Conservation (phyloP, 2,329 filamentous ascomycete species). For the Aspergillus bombycis region DNA sequence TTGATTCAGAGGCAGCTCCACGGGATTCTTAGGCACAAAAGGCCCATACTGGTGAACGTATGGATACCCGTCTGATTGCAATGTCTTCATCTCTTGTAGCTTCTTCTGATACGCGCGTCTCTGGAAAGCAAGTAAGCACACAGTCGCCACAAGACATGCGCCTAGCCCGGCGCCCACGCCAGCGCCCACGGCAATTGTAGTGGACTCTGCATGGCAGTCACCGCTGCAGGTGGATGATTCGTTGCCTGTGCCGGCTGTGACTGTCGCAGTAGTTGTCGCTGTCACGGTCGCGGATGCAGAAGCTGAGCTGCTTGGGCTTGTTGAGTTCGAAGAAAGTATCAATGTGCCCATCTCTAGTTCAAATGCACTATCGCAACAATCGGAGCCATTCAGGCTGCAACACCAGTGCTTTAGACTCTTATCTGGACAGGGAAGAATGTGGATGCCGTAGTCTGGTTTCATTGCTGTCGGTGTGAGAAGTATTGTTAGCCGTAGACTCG, state of each 20-base stretch:
- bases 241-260: background rate
- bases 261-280: background rate
- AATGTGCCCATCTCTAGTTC: constrained; percentile 9
- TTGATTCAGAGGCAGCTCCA: background rate
- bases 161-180: constrained; percentile 7
- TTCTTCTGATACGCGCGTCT: constrained; percentile 6
- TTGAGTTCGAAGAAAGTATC: background rate
- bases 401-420: constrained; percentile 10
- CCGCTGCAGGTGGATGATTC: background rate
- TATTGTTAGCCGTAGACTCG: too few species aligned
- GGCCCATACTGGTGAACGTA: background rate
- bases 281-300: background rate
- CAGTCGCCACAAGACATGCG: constrained; percentile 2
- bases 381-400: constrained; percentile 6
- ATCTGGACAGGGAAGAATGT: constrained; percentile 6
- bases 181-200: background rate
- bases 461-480: background rate
- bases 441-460: constrained; percentile 2
- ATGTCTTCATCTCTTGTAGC: background rate
- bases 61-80: background rate
- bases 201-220: background rate
- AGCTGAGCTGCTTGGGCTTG: background rate
- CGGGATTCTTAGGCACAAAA: background rate
- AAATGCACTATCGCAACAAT: constrained; percentile 10
- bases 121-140: constrained; percentile 6